A percentile compares a stretch with the other conserved stretches of the same genome.
These are phyloP conservation scores for Immersiella caudata DNA, from an alignment of 495 filamentous ascomycete genomes.

Conservation along the genomic window DNA sequence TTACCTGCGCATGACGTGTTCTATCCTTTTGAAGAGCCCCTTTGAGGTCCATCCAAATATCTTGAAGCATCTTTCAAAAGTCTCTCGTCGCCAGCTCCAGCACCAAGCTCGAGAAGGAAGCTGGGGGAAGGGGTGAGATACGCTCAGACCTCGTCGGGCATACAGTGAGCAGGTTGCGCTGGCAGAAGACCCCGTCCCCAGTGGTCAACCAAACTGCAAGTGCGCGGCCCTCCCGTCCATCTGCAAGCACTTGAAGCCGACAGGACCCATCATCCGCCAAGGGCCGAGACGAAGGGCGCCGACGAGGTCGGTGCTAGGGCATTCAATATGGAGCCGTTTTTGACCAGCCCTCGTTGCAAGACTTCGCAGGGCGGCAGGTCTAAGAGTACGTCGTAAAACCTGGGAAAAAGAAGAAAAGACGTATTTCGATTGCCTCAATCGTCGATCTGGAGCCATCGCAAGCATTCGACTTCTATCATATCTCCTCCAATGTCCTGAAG, in stretches of 20 bases:
- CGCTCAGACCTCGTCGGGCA: conserved; percentile 12
- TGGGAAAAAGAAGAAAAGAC: too few relatives aligned
- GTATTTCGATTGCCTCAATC: too few relatives aligned
- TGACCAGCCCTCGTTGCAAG: background rate
- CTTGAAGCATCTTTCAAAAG: too few relatives aligned
- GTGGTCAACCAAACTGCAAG: background rate
- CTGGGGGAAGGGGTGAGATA: conserved; percentile 4
- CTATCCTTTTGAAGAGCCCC: background rate
- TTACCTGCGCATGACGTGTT: background rate
- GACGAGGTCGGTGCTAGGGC: conserved; percentile 13
- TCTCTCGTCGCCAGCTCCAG: background rate
- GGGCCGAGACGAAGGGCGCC: background rate
- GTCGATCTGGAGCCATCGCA: too few relatives aligned
- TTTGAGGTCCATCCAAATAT: too few relatives aligned
- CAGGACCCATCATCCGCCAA: conserved; percentile 36
- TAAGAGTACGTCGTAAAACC: too few relatives aligned
- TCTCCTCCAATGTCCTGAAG: too few relatives aligned
- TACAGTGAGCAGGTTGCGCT: background rate
- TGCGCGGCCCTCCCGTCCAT: background rate
- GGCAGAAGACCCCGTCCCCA: background rate
- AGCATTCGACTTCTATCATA: too few relatives aligned
- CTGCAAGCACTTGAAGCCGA: conserved; percentile 16
- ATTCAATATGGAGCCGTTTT: conserved; percentile 16
- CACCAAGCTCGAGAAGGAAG: background rate
- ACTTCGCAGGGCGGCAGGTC: too few relatives aligned